phyloP scores from a whole-genome alignment of 805 yeast species.

The Ogataea pilisensis region DNA sequence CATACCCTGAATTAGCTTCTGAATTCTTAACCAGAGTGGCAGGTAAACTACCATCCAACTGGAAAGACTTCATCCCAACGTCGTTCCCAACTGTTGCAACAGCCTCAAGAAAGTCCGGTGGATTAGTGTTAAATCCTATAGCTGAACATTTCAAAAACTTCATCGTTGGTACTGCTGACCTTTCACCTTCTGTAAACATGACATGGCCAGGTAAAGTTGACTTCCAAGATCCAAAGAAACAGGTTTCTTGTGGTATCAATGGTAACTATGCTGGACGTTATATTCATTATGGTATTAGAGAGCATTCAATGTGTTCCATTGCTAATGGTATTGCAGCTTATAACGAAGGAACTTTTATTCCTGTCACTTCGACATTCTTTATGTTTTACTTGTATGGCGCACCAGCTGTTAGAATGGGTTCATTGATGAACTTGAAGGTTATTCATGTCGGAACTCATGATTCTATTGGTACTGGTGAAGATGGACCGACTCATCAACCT shows the following conservation, averaged over 20 bases:
- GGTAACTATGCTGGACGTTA: constrained; percentile 91
- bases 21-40: constrained; percentile 74
- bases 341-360: constrained; percentile 83
- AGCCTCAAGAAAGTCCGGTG: constrained; percentile 93
- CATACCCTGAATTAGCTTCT: constrained; percentile 73
- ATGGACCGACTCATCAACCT: constrained; percentile 93
- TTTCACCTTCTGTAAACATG: constrained; percentile 86
- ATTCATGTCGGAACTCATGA: constrained; percentile 88
- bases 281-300: constrained; percentile 96
- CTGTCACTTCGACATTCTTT: constrained; percentile 52
- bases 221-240: constrained; percentile 80
- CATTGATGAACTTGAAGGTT: constrained; percentile 76
- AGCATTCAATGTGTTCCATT: constrained; percentile 98
- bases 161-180: constrained; percentile 96
- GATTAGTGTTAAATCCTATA: constrained; percentile 60
- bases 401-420: constrained; percentile 83
- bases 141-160: constrained; percentile 61
- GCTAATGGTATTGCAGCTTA: constrained; percentile 95
- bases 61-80: constrained; percentile 76
- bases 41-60: constrained; percentile 74
- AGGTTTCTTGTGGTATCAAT: constrained; percentile 38
- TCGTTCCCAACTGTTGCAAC: constrained; percentile 79
- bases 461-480: constrained; percentile 88
- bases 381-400: constrained; percentile 83
- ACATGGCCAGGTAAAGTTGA: constrained; percentile 81